Evolutionary conservation across 108 stramenopile genomes (phyloP).

Genomic region (Pseudonitzschia multistriata): DNA sequence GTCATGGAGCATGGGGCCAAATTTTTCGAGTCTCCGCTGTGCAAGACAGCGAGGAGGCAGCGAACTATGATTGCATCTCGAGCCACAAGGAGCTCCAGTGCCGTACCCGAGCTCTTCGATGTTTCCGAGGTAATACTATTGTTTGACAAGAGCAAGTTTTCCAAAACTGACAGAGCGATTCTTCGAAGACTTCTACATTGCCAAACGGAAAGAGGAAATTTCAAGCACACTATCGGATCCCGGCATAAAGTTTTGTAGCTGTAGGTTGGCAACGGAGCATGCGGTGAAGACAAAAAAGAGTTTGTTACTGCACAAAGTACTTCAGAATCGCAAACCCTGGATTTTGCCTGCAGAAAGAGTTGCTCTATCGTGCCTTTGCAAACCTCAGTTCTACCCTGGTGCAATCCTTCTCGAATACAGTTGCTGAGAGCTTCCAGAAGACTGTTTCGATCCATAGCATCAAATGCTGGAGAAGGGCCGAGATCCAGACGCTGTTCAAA

Average conservation of each 20-base stretch:
- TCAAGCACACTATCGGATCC: constrained; percentile 67
- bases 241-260: constrained; percentile 52
- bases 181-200: constrained; percentile 50
- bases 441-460: constrained; percentile 17
- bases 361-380: constrained; percentile 43
- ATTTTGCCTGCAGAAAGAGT: constrained; percentile 42
- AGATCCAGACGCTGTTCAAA: background rate
- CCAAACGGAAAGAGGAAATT: constrained; percentile 57
- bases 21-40: constrained; percentile 21
- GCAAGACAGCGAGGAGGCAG: constrained; percentile 44
- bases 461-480: background rate
- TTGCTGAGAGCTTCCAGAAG: background rate
- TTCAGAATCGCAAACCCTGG: constrained; percentile 32
- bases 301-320: constrained; percentile 38
- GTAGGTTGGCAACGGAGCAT: constrained; percentile 39
- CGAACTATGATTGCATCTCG: constrained; percentile 56
- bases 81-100: constrained; percentile 46
- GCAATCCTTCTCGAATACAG: background rate
- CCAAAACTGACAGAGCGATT: constrained; percentile 46
- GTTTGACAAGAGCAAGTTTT: constrained; percentile 46
- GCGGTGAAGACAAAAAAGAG: constrained; percentile 46
- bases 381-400: constrained; percentile 14
- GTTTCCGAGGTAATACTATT: constrained; percentile 31
- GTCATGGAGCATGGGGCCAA: constrained; percentile 40
- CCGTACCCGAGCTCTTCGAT: constrained; percentile 24